Evolutionary conservation across 805 yeast genomes (phyloP).

Genomic region (Kuraishia borneana): DNA sequence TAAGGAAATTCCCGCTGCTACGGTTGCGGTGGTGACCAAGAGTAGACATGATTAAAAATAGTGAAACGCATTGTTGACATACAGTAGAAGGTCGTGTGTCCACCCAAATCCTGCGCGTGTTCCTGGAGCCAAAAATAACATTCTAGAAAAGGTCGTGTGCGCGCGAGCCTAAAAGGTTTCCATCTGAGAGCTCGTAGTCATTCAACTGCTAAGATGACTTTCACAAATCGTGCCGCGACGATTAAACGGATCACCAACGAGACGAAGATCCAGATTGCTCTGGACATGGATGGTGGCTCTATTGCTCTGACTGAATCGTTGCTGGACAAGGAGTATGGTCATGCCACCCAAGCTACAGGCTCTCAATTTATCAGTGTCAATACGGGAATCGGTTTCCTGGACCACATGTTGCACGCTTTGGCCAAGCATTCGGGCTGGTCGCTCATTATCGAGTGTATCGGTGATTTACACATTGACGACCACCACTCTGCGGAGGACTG

Average conservation of each 20-base stretch:
- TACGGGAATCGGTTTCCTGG: slow-evolving; percentile 91
- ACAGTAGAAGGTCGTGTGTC: no score
- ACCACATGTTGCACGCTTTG: slow-evolving; percentile 95
- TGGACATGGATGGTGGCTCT: slow-evolving; percentile 80
- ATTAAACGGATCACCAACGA: slow-evolving; percentile 79
- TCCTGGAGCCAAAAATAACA: no score
- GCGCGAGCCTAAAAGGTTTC: no score
- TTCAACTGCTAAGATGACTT: slow-evolving; percentile 2
- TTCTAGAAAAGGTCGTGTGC: no score
- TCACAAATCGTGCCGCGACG: slow-evolving; percentile 25
- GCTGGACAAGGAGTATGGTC: slow-evolving; percentile 27
- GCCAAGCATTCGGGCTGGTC: slow-evolving; percentile 99
- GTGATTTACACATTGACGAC: slow-evolving; percentile 93
- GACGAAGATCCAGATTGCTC: slow-evolving; percentile 80
- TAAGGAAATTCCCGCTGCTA: not conserved
- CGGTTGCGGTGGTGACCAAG: not conserved
- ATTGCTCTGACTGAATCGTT: slow-evolving; percentile 53
- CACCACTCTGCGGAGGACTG: slow-evolving; percentile 96
- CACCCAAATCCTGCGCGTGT: no score
- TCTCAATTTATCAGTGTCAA: slow-evolving; percentile 70
- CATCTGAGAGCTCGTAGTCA: no score
- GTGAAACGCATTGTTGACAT: no score
- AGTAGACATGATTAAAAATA: no score
- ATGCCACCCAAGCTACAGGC: slow-evolving; percentile 60
- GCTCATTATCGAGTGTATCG: slow-evolving; percentile 75